Evolutionary conservation across 768 basidiomycete species (phyloP).

Genomic region (Antrodiella citrinella): DNA sequence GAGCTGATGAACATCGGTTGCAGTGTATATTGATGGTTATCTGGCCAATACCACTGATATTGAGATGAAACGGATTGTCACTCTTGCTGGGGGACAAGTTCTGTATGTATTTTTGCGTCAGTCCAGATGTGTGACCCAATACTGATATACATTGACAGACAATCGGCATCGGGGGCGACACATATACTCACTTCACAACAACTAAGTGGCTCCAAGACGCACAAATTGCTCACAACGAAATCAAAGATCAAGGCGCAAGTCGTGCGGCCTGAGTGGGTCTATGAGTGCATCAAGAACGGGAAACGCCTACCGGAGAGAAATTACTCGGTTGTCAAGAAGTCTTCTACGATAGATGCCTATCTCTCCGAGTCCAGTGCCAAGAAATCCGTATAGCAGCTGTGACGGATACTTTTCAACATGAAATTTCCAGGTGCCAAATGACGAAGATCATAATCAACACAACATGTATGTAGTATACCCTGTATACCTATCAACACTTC

Average conservation of each 20-base stretch:
- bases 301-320: slow-evolving; percentile 51
- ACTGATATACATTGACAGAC: slow-evolving; percentile 27
- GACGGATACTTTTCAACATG: not conserved
- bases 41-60: slow-evolving; percentile 66
- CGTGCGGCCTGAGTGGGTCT: slow-evolving; percentile 71
- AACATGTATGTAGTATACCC: not conserved
- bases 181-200: slow-evolving; percentile 73
- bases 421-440: not conserved
- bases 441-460: not conserved
- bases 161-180: slow-evolving; percentile 53
- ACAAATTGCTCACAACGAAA: slow-evolving; percentile 49
- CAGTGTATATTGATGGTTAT: slow-evolving; percentile 65
- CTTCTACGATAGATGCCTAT: not conserved
- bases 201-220: slow-evolving; percentile 64
- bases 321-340: slow-evolving; percentile 42
- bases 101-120: slow-evolving; percentile 33
- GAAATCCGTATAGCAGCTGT: not conserved
- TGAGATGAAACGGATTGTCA: slow-evolving; percentile 65
- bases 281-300: slow-evolving; percentile 56
- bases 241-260: slow-evolving; percentile 44
- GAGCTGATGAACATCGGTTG: not conserved
- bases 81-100: slow-evolving; percentile 57
- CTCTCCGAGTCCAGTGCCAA: not conserved
- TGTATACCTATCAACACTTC: not conserved
- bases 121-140: too few relatives aligned